phyloP scores from a whole-genome alignment of 176 grass and related monocot genomes.

The Eleusine coracana region DNA sequence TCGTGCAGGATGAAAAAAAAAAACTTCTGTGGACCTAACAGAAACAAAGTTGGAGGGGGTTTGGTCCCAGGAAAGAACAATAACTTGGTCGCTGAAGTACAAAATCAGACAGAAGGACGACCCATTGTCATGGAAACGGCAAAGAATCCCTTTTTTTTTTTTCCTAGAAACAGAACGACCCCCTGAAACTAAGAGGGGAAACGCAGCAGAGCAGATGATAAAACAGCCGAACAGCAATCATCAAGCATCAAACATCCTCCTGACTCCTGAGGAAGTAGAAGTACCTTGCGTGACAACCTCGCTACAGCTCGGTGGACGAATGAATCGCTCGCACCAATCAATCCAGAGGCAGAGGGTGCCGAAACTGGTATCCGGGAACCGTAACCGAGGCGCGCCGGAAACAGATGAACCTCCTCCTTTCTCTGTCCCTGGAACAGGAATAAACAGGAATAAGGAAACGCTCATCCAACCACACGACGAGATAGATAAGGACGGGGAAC shows the following conservation, averaged over 20 bases:
- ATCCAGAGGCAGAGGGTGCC: neutral
- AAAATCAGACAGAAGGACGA: neutral
- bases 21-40: slow-evolving; percentile 18
- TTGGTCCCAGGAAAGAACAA: slow-evolving; percentile 6
- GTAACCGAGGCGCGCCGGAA: neutral
- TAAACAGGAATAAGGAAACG: neutral
- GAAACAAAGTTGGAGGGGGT: neutral
- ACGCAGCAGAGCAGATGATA: neutral
- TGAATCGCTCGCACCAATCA: neutral
- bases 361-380: too few species aligned
- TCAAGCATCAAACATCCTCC: slow-evolving; percentile 20
- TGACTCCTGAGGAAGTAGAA: neutral
- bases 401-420: neutral
- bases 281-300: neutral
- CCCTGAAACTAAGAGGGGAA: neutral
- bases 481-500: neutral
- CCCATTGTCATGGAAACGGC: neutral
- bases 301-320: neutral
- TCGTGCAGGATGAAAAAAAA: neutral
- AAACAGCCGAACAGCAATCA: neutral
- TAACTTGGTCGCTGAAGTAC: neutral
- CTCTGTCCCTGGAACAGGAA: neutral
- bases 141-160: neutral
- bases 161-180: neutral
- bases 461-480: neutral